phyloP scores from a whole-genome alignment of 768 basidiomycete genomes.

The Mycena sanguinolenta region DNA sequence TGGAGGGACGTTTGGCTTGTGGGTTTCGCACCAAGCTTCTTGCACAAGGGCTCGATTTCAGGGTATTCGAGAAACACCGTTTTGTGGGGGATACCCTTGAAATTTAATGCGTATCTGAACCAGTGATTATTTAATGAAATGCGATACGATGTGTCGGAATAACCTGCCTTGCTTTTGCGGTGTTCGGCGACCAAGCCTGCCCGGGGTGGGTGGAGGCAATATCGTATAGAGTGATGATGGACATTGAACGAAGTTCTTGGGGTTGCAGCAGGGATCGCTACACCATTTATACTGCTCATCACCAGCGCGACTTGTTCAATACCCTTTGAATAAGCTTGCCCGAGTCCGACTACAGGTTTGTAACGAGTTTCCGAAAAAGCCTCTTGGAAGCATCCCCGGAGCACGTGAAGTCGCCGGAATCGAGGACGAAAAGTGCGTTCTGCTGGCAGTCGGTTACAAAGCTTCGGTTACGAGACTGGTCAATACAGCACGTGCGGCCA shows the following conservation, averaged over 20 bases:
- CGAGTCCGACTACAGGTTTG: not conserved
- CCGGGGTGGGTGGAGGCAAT: slow-evolving; percentile 46
- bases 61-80: slow-evolving; percentile 68
- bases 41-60: slow-evolving; percentile 55
- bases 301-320: not conserved
- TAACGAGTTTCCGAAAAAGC: not conserved
- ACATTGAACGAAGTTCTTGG: slow-evolving; percentile 18
- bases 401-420: not conserved
- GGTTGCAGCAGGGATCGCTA: not conserved
- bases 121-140: not conserved
- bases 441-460: not conserved
- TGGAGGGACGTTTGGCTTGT: slow-evolving; percentile 49
- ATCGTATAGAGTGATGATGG: slow-evolving; percentile 55
- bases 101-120: slow-evolving; percentile 50
- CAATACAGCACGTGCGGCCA: not conserved
- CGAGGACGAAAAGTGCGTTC: not conserved
- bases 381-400: too few species aligned
- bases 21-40: slow-evolving; percentile 53
- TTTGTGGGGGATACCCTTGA: slow-evolving; percentile 54
- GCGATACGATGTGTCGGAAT: not conserved
- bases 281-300: not conserved
- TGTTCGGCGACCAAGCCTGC: slow-evolving; percentile 51
- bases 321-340: not conserved
- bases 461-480: not conserved
- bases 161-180: slow-evolving; percentile 48